phyloP scores from a whole-genome alignment of 2,329 filamentous ascomycete species.

The Pestalotiopsis sp. region DNA sequence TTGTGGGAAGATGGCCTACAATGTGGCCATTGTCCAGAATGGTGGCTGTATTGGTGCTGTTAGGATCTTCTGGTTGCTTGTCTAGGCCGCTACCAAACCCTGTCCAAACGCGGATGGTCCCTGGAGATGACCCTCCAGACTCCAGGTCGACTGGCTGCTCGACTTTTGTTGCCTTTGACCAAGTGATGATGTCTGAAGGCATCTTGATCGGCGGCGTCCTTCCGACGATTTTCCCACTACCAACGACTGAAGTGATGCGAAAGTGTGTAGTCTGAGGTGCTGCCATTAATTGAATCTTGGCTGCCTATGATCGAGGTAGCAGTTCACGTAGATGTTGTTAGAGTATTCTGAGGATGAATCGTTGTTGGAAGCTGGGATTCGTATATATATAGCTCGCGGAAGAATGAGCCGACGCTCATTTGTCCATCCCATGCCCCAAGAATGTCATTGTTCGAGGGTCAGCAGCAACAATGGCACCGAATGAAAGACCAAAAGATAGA shows the following conservation, averaged over 20 bases:
- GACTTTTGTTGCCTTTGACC: neutral
- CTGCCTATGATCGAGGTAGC: no score
- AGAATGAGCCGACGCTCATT: no score
- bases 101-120: neutral
- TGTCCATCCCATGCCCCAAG: no score
- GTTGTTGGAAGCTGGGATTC: no score
- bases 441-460: no score
- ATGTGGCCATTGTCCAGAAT: neutral
- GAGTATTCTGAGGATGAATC: no score
- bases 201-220: neutral
- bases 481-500: neutral
- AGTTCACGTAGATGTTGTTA: no score
- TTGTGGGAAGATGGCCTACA: neutral
- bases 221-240: neutral
- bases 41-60: no score
- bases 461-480: neutral
- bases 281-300: no score
- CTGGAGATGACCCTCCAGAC: neutral
- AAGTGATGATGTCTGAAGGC: neutral
- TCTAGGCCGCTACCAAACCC: neutral
- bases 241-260: neutral
- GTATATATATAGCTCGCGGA: no score
- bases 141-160: neutral
- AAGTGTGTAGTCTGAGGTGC: no score
- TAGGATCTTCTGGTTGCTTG: no score